phyloP scores from a whole-genome alignment of 2,329 filamentous ascomycete genomes.

The Hypoxylon sp. region DNA sequence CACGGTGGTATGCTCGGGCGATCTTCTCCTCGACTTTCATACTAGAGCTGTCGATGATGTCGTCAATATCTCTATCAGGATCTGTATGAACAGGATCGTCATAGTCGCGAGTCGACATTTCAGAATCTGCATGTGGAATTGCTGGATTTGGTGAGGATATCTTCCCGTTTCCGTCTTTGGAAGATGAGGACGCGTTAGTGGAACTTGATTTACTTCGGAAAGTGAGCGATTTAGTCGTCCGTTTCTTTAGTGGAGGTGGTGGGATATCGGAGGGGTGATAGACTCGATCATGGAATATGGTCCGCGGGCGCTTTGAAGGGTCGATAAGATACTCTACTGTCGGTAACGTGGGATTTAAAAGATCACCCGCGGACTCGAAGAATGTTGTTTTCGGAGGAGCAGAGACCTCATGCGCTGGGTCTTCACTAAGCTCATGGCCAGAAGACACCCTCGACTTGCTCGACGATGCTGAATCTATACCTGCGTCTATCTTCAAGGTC shows the following conservation, averaged over 20 bases:
- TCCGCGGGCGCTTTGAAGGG: conserved; percentile 83
- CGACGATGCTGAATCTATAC: conserved; percentile 53
- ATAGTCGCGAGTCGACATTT: conserved; percentile 64
- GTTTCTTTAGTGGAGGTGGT: conserved; percentile 77
- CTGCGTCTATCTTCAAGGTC: conserved; percentile 70
- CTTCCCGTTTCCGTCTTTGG: conserved; percentile 52
- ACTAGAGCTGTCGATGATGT: conserved; percentile 71
- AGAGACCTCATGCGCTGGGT: conserved; percentile 63
- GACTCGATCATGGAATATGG: conserved; percentile 96
- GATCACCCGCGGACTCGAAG: conserved; percentile 93
- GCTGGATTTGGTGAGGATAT: conserved; percentile 54
- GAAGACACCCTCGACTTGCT: conserved; percentile 63
- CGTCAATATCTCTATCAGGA: conserved; percentile 62
- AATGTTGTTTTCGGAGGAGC: conserved; percentile 92
- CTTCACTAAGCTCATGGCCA: conserved; percentile 65
- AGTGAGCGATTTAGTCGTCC: conserved; percentile 57
- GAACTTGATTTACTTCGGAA: conserved; percentile 55
- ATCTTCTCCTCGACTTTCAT: conserved; percentile 99
- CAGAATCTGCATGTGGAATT: conserved; percentile 61
- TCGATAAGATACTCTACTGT: conserved; percentile 86
- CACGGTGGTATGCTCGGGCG: conserved; percentile 92
- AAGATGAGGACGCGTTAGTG: conserved; percentile 46
- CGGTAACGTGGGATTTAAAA: conserved; percentile 91
- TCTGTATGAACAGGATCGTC: conserved; percentile 66
- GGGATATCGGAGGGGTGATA: conserved; percentile 97